Base-by-base conservation (phyloP, 176 grass and related monocot species). In the Lolium perenne region DNA sequence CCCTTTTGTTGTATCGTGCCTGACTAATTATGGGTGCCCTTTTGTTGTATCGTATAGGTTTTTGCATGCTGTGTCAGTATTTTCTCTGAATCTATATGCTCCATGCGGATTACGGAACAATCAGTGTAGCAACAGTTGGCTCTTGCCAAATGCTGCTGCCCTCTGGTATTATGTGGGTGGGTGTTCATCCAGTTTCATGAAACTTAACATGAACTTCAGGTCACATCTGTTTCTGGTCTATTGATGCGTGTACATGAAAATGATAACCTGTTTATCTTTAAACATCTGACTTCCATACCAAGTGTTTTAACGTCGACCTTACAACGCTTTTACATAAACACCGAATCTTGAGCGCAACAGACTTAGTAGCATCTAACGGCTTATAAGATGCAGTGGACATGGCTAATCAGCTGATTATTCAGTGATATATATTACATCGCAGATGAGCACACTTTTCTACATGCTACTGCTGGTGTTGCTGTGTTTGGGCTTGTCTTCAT, bases 401-500 rank as follows among this genome's bases (percentile, higher is more conserved):
- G 46, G 72, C 14, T 3, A 8, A 38, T 22, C 3, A 54, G 23
- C 66, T 75, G 38, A 5, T 85, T 89, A 89, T 51, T 89, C 23
- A 79, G 59, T 49, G 48, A 2, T n/a, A 13, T n/a, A 13, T 29
- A 29, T 29, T 50, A 74, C 72, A 76, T 41, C 16, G 43, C 21
- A 78, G 45, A 2, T 29, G n/a, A 48, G 4, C 57, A 14, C n/a
- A 45, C 10, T 23, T 4, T 78, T 63, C 55, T 90, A 83, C 88
- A 90, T 83, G 88, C 78, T 82, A 8, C 72, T 86, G 67, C 65
- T 69, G 67, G 63, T 66, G 63, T 13, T 66, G 84, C 78, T 77
- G 7, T 22, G 51, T 64, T 90, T 77, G 79, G 84, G 74, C 15
- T 77, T 22, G 69, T 86, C 74, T 2, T 60, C 89, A 50, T 77